Base-by-base conservation (phyloP, 805 yeast species). In the Candida sonorensis region DNA sequence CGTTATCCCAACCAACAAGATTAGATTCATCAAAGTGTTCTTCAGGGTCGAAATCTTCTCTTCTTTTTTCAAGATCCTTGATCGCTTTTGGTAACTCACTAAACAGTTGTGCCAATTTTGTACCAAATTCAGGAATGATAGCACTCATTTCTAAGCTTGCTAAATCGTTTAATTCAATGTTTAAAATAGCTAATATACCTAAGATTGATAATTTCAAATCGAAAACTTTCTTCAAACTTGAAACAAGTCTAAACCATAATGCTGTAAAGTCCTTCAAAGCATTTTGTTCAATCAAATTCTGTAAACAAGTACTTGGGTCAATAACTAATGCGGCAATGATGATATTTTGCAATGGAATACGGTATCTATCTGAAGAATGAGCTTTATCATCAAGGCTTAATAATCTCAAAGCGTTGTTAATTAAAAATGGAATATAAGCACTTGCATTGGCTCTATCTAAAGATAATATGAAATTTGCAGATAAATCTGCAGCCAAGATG, bases 131-230 rank as follows among this genome's bases (percentile, higher is more conserved):
- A 7, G 73, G 64, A n/a, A 68, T 50, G 12, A 66, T 41, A 3
- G 53, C 37, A 10, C 49, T 52, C 13, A 73, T 38, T 18, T 46
- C 38, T 15, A 53, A 29, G 6, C 37, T 36, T 16, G 30, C 36
- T 15, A 57, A 32, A 5, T 42, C 39, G 7, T 36, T 32, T 8
- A 37, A 26, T 14, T 48, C 50, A 17, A 64, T 36, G 53, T 48
- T 42, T 49, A 54, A 17, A 48, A 84, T 37, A 9, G 75, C 64
- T 36, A 88, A 55, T 15, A 81, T 51, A 0, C 92, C 94, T 42
- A 90, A 57, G 3, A 75, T 62, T 1, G 84, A 75, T 26, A 90
- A 57, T 56, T 87, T 88, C 53, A 85, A 66, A 57, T 90, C 97
- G 48, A 71, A 83, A 2, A 85, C 94, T 38, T 94, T 64, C 15